Base-by-base conservation (phyloP, 257 asterid genomes). In the Solanum arcanum region DNA sequence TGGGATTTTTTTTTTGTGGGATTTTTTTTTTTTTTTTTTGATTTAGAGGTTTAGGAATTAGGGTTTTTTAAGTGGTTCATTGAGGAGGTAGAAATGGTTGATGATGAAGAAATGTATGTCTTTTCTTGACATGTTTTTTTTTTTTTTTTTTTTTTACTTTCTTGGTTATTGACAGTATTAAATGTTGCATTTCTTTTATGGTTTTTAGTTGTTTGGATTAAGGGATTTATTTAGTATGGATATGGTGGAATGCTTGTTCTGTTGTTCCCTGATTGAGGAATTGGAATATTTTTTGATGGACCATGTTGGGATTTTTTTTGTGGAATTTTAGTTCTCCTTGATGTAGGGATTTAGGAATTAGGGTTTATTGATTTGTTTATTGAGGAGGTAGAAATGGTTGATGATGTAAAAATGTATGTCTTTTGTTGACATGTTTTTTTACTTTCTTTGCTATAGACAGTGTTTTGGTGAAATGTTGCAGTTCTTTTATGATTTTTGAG, bases 81-180 rank as follows among this genome's bases (percentile, higher is more conserved):
- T 59, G 84, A 69, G 39, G 77, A 39, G 78, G 84, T 31, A 49
- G 42, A 88, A 64, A 92, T 93, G 97, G 93, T 87, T 90, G 88
- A 85, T 87, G 86, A 83, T 83, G 92, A 44, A 14, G 27, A 76
- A 77, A 7, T 42, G n/a, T 25, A n/a, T 52, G 25, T 23, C 12
- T 74, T 74, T 42, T 74, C 8, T 75, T 41, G 21, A 41, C 15
- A 78, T 25, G 33, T 6, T 52, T 52, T 16, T 52, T 33, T 31
- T 27, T 33, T 31, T 27, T 27, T 27, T 27, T 27, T 27, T 41
- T 41, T 52, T 52, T 77, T 8, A 14, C 39, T 25, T 78, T 78
- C 41, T 47, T 10, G 52, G 85, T 12, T 46, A 27, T 47, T 46
- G 66, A 29, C 16, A 25, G 84, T 46, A 2, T 86, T 27, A 62